Conservation (phyloP, 768 basidiomycete genomes). For the Boletus sp. region DNA sequence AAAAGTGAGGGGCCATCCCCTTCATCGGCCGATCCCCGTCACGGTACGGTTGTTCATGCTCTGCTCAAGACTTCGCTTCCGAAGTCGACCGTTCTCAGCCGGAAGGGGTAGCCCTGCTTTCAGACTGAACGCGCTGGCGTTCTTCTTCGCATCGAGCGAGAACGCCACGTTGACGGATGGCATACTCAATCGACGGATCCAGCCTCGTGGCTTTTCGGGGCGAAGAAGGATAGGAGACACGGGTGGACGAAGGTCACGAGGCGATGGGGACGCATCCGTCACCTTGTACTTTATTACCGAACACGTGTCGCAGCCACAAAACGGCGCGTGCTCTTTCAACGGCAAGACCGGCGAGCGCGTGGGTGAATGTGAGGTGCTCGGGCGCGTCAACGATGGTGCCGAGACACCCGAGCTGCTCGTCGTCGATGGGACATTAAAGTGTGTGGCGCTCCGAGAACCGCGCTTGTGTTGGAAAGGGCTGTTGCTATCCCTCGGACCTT, state of each 20-base stretch:
- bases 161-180: conserved; percentile 62
- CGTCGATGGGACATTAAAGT: conserved; percentile 20
- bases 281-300: conserved; percentile 54
- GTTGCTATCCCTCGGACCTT: conserved; percentile 19
- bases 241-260: conserved; percentile 39
- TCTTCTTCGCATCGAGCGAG: conserved; percentile 55
- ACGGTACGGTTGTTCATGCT: conserved; percentile 49
- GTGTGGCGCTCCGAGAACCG: conserved; percentile 30
- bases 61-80: conserved; percentile 34
- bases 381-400: conserved; percentile 5
- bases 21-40: conserved; percentile 44
- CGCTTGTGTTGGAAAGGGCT: conserved; percentile 26
- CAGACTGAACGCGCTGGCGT: conserved; percentile 42
- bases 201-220: conserved; percentile 60
- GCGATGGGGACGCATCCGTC: conserved; percentile 23
- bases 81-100: conserved; percentile 47
- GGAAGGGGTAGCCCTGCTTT: conserved; percentile 30
- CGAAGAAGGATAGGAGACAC: conserved; percentile 45
- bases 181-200: conserved; percentile 79
- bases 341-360: conserved; percentile 27
- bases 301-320: conserved; percentile 65
- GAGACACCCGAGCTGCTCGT: conserved; percentile 8
- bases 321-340: conserved; percentile 49
- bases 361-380: conserved; percentile 28
- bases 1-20: background rate